Evolutionary conservation across 2,329 filamentous ascomycete species (phyloP), one percentile per base, ranked within the genome.

Genomic region (Gaeumannomyces tritici): DNA sequence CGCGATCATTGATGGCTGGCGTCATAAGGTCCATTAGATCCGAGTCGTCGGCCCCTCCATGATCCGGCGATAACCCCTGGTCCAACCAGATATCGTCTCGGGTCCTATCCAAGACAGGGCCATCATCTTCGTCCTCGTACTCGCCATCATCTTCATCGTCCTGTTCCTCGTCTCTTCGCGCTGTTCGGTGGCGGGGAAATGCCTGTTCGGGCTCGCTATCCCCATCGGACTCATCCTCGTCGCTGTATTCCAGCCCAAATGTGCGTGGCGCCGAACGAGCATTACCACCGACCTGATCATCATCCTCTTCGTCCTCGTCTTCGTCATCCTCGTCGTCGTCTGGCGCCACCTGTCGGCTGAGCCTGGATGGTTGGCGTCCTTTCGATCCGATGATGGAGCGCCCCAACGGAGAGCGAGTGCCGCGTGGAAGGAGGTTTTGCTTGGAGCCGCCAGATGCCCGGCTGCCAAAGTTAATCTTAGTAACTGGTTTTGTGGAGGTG

Each of bases 1-100:
- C 77, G 59, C 80, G 79, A 64, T 79, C 76, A 18, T 79, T 81
- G 6, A 81, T 83, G 3, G 82, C 80, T 0, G 83, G 81, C 11
- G 82, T 84, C 56, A 78, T 75, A 59, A 85, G 74, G 75, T 84
- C 78, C 73, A 85, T 76, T 55, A 85, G 68, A 64, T 85, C 82
- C 26, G 79, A 76, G 27, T 78, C 78, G 54, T 80, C 76, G 31
- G 74, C 77, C 57, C 76, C 66, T 18, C 74, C 71, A 62, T 73
- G 71, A 29, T 72, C 75, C 55, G 75, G 76, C 33, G 69, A 74
- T 62, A 76, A 74, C 54, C 74, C 74, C 77, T 80, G 76, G 65
- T 79, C 77, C n/a, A 81, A 72, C 66, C 81, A 82, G 70, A 81
- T 73, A 65, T 82, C 79, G 9, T 74, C 76, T 28, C 78, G 76